These are phyloP conservation scores for Clarkia xantiana DNA, from an alignment of 345 rosid species.

Conservation along the genomic window DNA sequence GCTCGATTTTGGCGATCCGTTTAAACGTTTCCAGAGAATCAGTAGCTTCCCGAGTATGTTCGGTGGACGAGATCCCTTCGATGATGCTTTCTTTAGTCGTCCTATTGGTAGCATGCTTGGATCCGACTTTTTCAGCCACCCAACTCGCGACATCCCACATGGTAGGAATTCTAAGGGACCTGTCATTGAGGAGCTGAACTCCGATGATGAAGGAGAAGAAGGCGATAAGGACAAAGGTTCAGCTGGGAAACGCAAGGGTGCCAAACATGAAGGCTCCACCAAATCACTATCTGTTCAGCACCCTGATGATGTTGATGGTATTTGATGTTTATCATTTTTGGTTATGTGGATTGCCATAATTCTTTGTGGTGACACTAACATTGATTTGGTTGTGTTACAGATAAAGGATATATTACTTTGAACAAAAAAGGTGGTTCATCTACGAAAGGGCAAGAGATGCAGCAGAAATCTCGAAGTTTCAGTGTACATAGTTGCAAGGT, in stretches of 20 bases:
- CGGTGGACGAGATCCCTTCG: slow-evolving; percentile 63
- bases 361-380: neutral
- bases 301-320: slow-evolving; percentile 53
- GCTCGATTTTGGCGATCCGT: slow-evolving; percentile 28
- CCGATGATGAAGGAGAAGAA: slow-evolving; percentile 35
- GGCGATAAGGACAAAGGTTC: slow-evolving; percentile 3
- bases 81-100: slow-evolving; percentile 53
- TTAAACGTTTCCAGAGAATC: slow-evolving; percentile 17
- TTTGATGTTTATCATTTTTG: neutral
- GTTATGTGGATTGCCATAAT: neutral
- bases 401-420: slow-evolving; percentile 19
- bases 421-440: slow-evolving; percentile 11
- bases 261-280: slow-evolving; percentile 11
- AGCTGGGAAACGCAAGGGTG: slow-evolving; percentile 7
- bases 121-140: slow-evolving; percentile 12
- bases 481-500: slow-evolving; percentile 40
- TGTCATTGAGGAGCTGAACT: slow-evolving; percentile 49
- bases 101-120: slow-evolving; percentile 34
- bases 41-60: slow-evolving; percentile 31
- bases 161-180: slow-evolving; percentile 19
- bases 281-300: slow-evolving; percentile 49
- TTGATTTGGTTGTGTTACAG: slow-evolving; percentile 15
- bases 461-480: slow-evolving; percentile 17
- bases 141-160: slow-evolving; percentile 9
- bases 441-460: slow-evolving; percentile 13